Evolutionary conservation across 352 stramenopile species (phyloP).

Genomic region (Phytophthora parvispora): DNA sequence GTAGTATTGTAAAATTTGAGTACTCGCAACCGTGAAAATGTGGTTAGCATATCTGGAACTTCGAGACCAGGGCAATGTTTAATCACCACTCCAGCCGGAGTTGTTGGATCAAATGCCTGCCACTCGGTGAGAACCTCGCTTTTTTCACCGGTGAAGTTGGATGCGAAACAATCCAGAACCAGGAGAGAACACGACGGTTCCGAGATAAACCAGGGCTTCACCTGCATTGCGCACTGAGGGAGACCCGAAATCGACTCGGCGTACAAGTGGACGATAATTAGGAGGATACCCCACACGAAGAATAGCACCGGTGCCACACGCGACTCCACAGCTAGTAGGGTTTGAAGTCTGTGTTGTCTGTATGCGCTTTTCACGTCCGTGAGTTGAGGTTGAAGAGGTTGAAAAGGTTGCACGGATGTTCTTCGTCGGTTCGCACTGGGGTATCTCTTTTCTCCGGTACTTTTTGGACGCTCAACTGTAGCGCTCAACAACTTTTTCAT

Average conservation of each 20-base stretch:
- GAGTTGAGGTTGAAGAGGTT: not conserved
- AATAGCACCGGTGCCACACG: constrained; percentile 11
- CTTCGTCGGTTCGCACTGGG: constrained; percentile 1
- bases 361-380: not conserved
- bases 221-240: constrained; percentile 24
- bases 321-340: not conserved
- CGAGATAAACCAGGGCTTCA: constrained; percentile 33
- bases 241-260: constrained; percentile 20
- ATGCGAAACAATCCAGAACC: constrained; percentile 31
- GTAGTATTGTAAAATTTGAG: constrained; percentile 49
- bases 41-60: constrained; percentile 31
- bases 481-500: constrained; percentile 35
- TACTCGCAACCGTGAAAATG: constrained; percentile 43
- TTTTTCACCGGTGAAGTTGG: not conserved
- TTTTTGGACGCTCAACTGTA: not conserved
- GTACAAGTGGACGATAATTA: constrained; percentile 27
- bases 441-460: not conserved
- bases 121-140: constrained; percentile 10
- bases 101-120: constrained; percentile 19
- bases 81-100: constrained; percentile 27
- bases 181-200: constrained; percentile 36
- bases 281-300: constrained; percentile 12
- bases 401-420: not conserved
- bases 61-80: constrained; percentile 38
- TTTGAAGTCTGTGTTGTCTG: not conserved